Base-by-base conservation (phyloP, 192 early-diverging fungal species). In the Thamnidium elegans region DNA sequence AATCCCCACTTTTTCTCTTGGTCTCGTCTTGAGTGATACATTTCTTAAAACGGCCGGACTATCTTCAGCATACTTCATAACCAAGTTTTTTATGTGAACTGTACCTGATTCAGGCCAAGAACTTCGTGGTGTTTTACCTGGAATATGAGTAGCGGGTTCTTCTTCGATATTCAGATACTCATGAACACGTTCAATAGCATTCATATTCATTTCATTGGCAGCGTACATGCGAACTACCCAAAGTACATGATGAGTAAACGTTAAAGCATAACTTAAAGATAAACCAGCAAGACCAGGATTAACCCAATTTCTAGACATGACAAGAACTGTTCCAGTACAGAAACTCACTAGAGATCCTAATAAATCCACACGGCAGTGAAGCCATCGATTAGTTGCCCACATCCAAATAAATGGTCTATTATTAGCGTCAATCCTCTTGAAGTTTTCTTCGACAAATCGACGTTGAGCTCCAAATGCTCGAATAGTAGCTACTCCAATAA, bases 221-320 rank as follows among this genome's bases (percentile, higher is more conserved):
- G 85, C 84, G 65, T 90, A 92, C 69, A 76, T 83, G 32, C 94
- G 86, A 43, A 96, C 83, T 23, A 90, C 63, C 93, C 93, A 95
- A 54, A 91, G 69, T 69, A 94, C 74, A 63, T 83, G 81, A 39
- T 83, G 82, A 1, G 92, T 90, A 72, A 98, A 95, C 69, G 86
- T 87, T 10, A 94, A 78, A 0, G 95, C 80, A 58, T 96, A 96
- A 63, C 84, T 84, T 31, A 99, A 78, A 36, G 84, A 80, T 43
- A 99, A 80, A 42, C 92, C 96, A n/a, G 94, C 92, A 78, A 92
- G 78, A 5, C 94, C 94, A 0, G 95, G 86, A 63, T 90, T 87
- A 20, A 97, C 83, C 36, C 74, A 48, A 11, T 66, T 60, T 15
- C 78, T 58, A 8, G 46, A 58, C 58, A 70, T 61, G 13, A 94